Evolutionary conservation across 257 asterid genomes (phyloP).

Genomic region (Datura wrightii): DNA sequence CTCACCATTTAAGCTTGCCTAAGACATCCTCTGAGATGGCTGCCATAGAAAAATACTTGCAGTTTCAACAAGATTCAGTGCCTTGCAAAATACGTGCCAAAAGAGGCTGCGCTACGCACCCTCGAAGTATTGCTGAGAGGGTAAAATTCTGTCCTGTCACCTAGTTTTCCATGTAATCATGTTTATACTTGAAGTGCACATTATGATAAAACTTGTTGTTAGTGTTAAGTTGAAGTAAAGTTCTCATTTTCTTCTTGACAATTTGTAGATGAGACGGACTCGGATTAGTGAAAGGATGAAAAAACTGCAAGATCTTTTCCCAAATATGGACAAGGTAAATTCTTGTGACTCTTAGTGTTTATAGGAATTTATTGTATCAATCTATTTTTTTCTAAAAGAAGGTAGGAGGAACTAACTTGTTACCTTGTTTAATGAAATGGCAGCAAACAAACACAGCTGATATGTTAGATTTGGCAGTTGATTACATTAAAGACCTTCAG

Average conservation of each 20-base stretch:
- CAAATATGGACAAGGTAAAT: slow-evolving; percentile 84
- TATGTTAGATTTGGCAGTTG: slow-evolving; percentile 90
- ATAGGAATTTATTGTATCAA: not conserved
- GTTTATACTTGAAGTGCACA: not conserved
- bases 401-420: not conserved
- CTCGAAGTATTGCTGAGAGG: slow-evolving; percentile 95
- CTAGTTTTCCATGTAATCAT: not conserved
- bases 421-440: slow-evolving; percentile 26
- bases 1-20: slow-evolving; percentile 89
- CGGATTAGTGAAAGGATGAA: slow-evolving; percentile 86
- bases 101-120: slow-evolving; percentile 92
- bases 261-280: slow-evolving; percentile 65
- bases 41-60: slow-evolving; percentile 60
- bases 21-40: slow-evolving; percentile 63
- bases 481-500: slow-evolving; percentile 84
- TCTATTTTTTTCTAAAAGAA: not conserved
- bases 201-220: not conserved
- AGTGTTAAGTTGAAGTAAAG: slow-evolving; percentile 6
- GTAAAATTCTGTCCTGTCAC: slow-evolving; percentile 43
- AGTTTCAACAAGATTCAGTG: slow-evolving; percentile 63
- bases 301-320: slow-evolving; percentile 88
- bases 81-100: slow-evolving; percentile 90
- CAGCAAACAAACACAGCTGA: slow-evolving; percentile 95
- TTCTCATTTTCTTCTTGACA: not conserved
- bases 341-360: not conserved